Base-by-base conservation (phyloP, 1,284 basidiomycete species). In the Exsudoporus floridanus region DNA sequence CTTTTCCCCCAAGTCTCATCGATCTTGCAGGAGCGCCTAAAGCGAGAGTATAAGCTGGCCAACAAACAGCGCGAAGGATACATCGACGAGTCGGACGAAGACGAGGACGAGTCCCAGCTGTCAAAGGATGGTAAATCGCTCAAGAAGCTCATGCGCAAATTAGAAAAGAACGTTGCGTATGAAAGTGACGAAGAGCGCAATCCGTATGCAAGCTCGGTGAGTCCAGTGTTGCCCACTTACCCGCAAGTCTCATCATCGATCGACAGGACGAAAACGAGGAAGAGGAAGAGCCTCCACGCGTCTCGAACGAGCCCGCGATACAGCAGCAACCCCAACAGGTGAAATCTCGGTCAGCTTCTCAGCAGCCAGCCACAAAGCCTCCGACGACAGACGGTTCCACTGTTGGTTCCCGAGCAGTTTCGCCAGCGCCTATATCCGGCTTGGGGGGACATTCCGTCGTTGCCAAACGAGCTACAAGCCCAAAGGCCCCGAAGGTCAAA, bases 151-250 rank as follows among this genome's bases (percentile, higher is more conserved):
- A 82, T 92, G 61, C 81, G 77, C 55, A 87, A 82, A 66, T 73
- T 82, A 39, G 89, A 91, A 68, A 84, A 84, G 59, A 88, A 87
- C 53, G 79, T 81, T 9, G 84, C 77, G 12, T 90, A 91, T 59
- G 90, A 90, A n/a, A 86, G 81, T 51, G 90, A 92, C 53, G 88
- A 91, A 31, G 87, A 90, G 45, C 78, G 81, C 60, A 89, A 92
- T 65, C 89, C 90, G 7, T 92, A 92, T 65, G 86, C 84, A 1
- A 86, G 82, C 64, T 86, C 84, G 60, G 89, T 83, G 68, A 67
- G 84, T 74, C 39, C 25, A 35, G 42, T 10, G 33, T n/a, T 40
- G 34, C 44, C 39, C 46, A 21, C 33, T 27, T 43, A 31, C 58
- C 45, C 34, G 3, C 30, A 33, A 55, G 33, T 53, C 46, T 54